Conservation (phyloP, 2,329 filamentous ascomycete genomes). For the Scortechinia acanthostroma region DNA sequence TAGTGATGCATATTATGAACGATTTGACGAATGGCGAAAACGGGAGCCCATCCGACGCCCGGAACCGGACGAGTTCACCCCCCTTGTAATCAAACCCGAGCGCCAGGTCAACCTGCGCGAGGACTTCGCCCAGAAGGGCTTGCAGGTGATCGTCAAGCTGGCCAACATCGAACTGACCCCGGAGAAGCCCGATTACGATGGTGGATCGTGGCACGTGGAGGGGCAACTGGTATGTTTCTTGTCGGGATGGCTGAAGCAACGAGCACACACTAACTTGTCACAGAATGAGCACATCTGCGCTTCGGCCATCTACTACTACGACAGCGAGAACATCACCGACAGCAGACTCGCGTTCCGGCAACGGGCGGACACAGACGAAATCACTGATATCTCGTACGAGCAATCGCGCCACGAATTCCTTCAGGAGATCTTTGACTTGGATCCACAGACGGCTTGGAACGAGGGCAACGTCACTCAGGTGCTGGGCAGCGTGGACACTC, state of each 20-base stretch:
- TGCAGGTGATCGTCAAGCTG: conserved; percentile 61
- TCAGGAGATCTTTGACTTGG: conserved; percentile 15
- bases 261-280: too few relatives aligned
- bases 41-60: conserved; percentile 6
- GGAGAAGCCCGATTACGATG: conserved; percentile 41
- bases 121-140: conserved; percentile 17
- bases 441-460: conserved; percentile 18
- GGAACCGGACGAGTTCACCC: conserved; percentile 10
- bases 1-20: conserved; percentile 5
- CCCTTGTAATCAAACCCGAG: conserved; percentile 1
- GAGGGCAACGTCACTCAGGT: conserved; percentile 24
- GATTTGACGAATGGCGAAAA: conserved; percentile 6
- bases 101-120: conserved; percentile 12
- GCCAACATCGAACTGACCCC: conserved; percentile 54
- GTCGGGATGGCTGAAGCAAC: too few relatives aligned
- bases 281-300: conserved; percentile 59
- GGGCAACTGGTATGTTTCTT: conserved; percentile 26
- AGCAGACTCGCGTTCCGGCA: conserved; percentile 41
- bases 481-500: conserved; percentile 37
- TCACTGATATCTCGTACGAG: conserved; percentile 16
- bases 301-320: conserved; percentile 55
- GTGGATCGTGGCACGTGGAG: conserved; percentile 47
- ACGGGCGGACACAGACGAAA: conserved; percentile 15
- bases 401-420: conserved; percentile 24
- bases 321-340: conserved; percentile 49